Conservation (phyloP, 257 asterid genomes). For the Rehmannia glutinosa region DNA sequence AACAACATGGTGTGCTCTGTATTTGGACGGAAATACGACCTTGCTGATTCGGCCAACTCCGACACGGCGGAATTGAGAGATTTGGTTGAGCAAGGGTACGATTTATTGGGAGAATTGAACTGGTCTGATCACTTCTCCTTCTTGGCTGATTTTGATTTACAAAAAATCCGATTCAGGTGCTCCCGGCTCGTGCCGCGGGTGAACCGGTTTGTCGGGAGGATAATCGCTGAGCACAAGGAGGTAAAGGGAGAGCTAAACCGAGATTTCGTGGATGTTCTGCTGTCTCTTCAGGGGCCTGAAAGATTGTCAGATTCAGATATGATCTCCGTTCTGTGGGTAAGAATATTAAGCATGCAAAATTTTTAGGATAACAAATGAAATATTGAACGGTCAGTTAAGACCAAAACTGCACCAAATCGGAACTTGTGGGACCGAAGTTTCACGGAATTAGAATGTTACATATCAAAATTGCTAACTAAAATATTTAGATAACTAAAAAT, state of each 20-base stretch:
- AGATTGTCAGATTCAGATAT: conserved; percentile 62
- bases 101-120: conserved; percentile 48
- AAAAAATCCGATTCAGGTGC: conserved; percentile 55
- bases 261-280: conserved; percentile 61
- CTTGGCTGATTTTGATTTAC: conserved; percentile 54
- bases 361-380: no score
- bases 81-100: conserved; percentile 71
- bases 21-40: conserved; percentile 45
- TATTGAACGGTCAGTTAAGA: no score
- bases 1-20: conserved; percentile 68
- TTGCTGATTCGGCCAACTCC: conserved; percentile 9
- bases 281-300: conserved; percentile 45
- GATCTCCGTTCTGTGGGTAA: conserved; percentile 88
- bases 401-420: no score
- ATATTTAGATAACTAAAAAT: no score
- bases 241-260: not conserved
- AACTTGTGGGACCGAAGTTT: no score
- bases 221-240: conserved; percentile 37
- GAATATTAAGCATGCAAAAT: not conserved
- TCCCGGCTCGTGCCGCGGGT: no score
- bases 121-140: conserved; percentile 80
- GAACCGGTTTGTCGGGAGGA: no score
- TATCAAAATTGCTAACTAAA: no score
- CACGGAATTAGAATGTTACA: no score
- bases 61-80: conserved; percentile 36